Base-by-base conservation (phyloP, 306 rosid genomes). In the Cercis canadensis region DNA sequence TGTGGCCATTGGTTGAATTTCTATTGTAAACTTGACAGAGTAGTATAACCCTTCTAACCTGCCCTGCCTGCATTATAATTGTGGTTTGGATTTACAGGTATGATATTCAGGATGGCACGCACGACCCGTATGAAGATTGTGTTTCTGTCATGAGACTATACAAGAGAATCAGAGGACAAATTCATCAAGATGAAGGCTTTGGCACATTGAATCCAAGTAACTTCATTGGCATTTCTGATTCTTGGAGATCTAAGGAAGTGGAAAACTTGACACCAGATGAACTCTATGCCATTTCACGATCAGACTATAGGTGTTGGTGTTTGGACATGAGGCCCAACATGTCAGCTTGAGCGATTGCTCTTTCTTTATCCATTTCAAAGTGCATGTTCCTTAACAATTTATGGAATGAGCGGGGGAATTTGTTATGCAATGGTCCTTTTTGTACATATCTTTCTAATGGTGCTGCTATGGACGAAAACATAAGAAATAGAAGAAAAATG, bases 221-320 rank as follows among this genome's bases (percentile, higher is more conserved):
- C 59, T 10, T 41, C 11, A 1, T 36, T 2, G 57, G 36, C 58
- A n/a, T 10, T 76, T 64, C 74, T n/a, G 83, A 81, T 69, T 50
- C 69, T 11, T 67, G 78, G 79, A 67, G 16, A 47, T 78, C 87
- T 46, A 73, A 79, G 70, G 86, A 87, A 47, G 68, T 86, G 17
- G 87, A 79, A 63, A 75, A 84, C 69, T 83, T 76, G 84, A 77
- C 92, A 9, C 83, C 86, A 1, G 84, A 87, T 62, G 84, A 83
- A 76, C 94, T 92, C 9, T 87, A 75, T 72, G 87, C 80, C 69
- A 39, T 84, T 44, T 92, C 96, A 9, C 78, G 19, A 62, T 66
- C 92, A 37, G 86, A 83, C 67, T 89, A 86, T 37, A 81, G 33
- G 73, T 92, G 98, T 60, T 92, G 98, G 98, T 92, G 98, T 79